These are phyloP conservation scores for Botryobasidium botryosum DNA, from an alignment of 768 basidiomycete species.

Conservation along the genomic window DNA sequence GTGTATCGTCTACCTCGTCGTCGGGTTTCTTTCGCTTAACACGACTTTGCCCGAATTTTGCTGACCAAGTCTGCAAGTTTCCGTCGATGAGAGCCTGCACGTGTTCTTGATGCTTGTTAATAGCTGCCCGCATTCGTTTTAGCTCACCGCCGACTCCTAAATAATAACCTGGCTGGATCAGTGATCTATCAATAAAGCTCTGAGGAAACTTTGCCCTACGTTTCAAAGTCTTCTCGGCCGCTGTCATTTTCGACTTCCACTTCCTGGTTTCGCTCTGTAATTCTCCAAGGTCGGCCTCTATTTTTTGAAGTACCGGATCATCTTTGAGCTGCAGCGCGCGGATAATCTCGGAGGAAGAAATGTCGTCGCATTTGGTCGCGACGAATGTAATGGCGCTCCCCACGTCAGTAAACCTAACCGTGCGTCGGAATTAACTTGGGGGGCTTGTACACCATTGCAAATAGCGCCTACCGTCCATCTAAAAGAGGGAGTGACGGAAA, in stretches of 20 bases:
- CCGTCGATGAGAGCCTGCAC: slow-evolving; percentile 28
- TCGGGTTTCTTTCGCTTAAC: slow-evolving; percentile 20
- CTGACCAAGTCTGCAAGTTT: neutral
- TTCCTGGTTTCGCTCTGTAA: slow-evolving; percentile 25
- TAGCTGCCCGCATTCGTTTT: slow-evolving; percentile 22
- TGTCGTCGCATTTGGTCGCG: slow-evolving; percentile 47
- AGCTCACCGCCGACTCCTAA: slow-evolving; percentile 24
- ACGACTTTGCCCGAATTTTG: slow-evolving; percentile 25
- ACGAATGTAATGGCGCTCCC: slow-evolving; percentile 44
- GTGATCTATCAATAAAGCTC: neutral
- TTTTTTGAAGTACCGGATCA: slow-evolving; percentile 33
- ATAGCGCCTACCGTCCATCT: neutral
- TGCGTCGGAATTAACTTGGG: neutral
- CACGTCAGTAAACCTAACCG: slow-evolving; percentile 29
- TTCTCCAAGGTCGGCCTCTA: slow-evolving; percentile 29
- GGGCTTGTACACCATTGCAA: neutral
- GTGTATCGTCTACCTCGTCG: slow-evolving; percentile 12
- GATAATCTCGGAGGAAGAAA: slow-evolving; percentile 23
- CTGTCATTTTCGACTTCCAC: slow-evolving; percentile 29
- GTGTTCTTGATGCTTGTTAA: slow-evolving; percentile 18
- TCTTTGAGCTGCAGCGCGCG: slow-evolving; percentile 32
- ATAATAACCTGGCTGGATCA: neutral
- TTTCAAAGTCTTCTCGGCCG: neutral
- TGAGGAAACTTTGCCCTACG: neutral
- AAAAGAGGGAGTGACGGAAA: neutral